A percentile compares a stretch with the other conserved stretches of the same genome.
These are phyloP conservation scores for Xerocomus nothofagi DNA, from an alignment of 1,284 basidiomycete genomes.

Conservation along the genomic window DNA sequence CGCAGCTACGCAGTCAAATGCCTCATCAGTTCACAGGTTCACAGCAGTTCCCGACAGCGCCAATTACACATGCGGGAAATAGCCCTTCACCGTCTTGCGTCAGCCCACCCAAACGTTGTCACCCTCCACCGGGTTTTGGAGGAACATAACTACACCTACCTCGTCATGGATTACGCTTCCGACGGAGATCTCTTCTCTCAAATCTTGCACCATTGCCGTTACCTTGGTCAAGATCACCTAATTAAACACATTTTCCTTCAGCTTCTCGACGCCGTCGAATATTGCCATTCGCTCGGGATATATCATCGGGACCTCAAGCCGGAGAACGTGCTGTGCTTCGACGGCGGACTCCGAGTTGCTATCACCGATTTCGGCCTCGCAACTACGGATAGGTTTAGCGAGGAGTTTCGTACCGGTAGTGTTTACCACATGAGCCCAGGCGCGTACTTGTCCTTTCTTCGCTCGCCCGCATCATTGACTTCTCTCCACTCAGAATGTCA, in stretches of 20 bases:
- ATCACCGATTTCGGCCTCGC: slow-evolving; percentile 98
- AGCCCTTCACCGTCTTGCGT: slow-evolving; percentile 85
- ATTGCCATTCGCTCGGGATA: slow-evolving; percentile 85
- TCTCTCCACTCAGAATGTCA: slow-evolving; percentile 72
- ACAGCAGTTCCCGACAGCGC: slow-evolving; percentile 57
- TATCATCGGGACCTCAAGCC: slow-evolving; percentile 98
- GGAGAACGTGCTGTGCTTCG: slow-evolving; percentile 93
- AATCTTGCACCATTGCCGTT: slow-evolving; percentile 74
- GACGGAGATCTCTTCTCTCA: slow-evolving; percentile 92
- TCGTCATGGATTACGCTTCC: slow-evolving; percentile 76
- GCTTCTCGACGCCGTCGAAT: slow-evolving; percentile 91
- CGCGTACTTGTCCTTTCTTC: slow-evolving; percentile 39
- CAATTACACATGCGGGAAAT: slow-evolving; percentile 79
- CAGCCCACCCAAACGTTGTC: slow-evolving; percentile 84
- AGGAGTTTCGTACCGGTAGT: slow-evolving; percentile 94
- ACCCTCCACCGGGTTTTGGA: slow-evolving; percentile 89
- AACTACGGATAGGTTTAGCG: slow-evolving; percentile 84
- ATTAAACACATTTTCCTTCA: slow-evolving; percentile 90
- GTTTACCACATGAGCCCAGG: slow-evolving; percentile 97
- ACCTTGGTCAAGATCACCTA: slow-evolving; percentile 76
- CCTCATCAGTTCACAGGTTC: slow-evolving; percentile 60
- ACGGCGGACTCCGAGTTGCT: slow-evolving; percentile 77
- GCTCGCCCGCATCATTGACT: slow-evolving; percentile 9
- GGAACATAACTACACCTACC: slow-evolving; percentile 63
- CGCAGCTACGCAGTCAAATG: slow-evolving; percentile 92